phyloP scores from a whole-genome alignment of 2,329 filamentous ascomycete species.

The Cladobotryum protrusum region DNA sequence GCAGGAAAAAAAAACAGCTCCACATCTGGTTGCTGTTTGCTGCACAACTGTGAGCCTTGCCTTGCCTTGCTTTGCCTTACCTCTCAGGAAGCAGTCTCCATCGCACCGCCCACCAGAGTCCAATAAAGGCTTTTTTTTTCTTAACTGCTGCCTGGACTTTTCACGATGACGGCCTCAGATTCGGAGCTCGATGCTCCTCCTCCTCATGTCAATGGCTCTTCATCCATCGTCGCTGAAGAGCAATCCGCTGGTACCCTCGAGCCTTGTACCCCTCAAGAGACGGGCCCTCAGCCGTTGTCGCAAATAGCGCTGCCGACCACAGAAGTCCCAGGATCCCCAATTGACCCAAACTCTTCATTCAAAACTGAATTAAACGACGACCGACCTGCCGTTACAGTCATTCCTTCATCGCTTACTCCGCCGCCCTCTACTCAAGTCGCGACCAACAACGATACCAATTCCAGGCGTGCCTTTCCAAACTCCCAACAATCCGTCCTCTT shows the following conservation, averaged over 20 bases:
- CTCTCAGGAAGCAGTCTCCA: neutral
- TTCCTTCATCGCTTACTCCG: slow-evolving; percentile 53
- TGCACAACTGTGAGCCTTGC: neutral
- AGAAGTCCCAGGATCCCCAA: slow-evolving; percentile 48
- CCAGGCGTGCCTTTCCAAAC: slow-evolving; percentile 27
- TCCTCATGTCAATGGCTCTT: slow-evolving; percentile 21
- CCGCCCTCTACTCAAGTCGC: slow-evolving; percentile 49
- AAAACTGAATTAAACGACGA: slow-evolving; percentile 46
- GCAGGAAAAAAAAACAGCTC: neutral
- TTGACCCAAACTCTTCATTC: slow-evolving; percentile 43
- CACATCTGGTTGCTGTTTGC: neutral
- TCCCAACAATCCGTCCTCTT: slow-evolving; percentile 45
- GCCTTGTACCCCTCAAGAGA: slow-evolving; percentile 26
- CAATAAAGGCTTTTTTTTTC: neutral
- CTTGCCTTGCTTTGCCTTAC: neutral
- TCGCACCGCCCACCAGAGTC: neutral
- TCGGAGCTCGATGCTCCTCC: slow-evolving; percentile 27
- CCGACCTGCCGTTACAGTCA: slow-evolving; percentile 36
- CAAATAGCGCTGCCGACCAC: slow-evolving; percentile 53
- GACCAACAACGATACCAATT: slow-evolving; percentile 21
- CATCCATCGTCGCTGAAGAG: slow-evolving; percentile 21
- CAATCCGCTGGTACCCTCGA: slow-evolving; percentile 28
- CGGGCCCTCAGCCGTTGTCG: slow-evolving; percentile 31
- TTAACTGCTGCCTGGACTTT: neutral
- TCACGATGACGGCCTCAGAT: slow-evolving; percentile 30